These are phyloP conservation scores for Leishmania amazonensis DNA, from an alignment of 208 protist species.

Conservation along the genomic window DNA sequence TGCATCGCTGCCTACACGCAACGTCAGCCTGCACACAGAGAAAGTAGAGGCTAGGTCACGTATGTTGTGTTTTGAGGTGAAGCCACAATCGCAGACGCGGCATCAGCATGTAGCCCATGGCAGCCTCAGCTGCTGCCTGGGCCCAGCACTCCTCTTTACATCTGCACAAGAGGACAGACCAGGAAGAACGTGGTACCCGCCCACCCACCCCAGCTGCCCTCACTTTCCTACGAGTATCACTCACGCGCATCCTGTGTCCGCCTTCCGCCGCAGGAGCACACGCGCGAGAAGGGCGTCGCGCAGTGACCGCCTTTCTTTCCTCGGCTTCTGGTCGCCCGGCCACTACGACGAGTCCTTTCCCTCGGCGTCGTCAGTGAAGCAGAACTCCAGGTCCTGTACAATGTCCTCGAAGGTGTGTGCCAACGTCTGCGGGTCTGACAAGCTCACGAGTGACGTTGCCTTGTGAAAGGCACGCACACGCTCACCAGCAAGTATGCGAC, in stretches of 20 bases:
- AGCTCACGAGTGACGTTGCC: slow-evolving; percentile 69
- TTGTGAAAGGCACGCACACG: slow-evolving; percentile 35
- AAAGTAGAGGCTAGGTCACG: no score
- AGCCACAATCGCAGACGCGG: neutral
- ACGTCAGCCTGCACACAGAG: neutral
- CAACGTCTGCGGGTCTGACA: slow-evolving; percentile 82
- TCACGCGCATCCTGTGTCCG: neutral
- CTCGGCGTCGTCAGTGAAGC: slow-evolving; percentile 18
- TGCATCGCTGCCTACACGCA: no score
- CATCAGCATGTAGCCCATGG: neutral
- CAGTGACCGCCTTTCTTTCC: neutral
- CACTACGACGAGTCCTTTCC: slow-evolving; percentile 4
- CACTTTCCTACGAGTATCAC: neutral
- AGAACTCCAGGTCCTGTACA: slow-evolving; percentile 75
- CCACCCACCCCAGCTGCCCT: neutral
- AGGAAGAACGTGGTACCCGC: neutral
- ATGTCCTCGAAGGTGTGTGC: slow-evolving; percentile 78
- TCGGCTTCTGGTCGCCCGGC: neutral
- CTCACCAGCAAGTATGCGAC: slow-evolving; percentile 36
- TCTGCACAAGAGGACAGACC: neutral
- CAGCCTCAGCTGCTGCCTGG: neutral
- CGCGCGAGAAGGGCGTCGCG: neutral
- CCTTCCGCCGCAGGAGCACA: neutral
- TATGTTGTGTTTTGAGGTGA: neutral
- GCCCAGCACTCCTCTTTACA: neutral